Percentiles rank a stretch among this genome's conserved stretches.
Conservation (phyloP, 768 basidiomycete genomes). For the Suillus placidus region DNA sequence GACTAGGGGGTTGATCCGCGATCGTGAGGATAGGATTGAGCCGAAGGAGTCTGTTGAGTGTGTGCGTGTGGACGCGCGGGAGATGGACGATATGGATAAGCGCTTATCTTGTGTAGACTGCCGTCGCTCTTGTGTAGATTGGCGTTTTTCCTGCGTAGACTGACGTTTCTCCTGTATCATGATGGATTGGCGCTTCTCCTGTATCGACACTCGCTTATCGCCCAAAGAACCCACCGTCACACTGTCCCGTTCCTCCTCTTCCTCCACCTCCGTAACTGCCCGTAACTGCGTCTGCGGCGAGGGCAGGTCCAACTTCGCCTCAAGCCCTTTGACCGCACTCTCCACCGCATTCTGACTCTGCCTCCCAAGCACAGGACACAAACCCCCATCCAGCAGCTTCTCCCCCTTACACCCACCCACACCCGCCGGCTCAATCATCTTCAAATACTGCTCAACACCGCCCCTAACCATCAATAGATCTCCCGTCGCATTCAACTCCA, state of each 20-base stretch:
- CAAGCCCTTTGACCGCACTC: constrained; percentile 4
- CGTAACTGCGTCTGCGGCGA: constrained; percentile 26
- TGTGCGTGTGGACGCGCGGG: constrained; percentile 28
- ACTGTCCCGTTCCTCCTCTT: constrained; percentile 30
- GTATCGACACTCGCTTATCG: constrained; percentile 22
- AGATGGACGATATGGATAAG: constrained; percentile 14
- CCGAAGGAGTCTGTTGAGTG: constrained; percentile 38
- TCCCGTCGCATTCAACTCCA: constrained; percentile 60
- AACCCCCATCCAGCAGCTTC: background rate
- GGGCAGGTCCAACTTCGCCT: constrained; percentile 14
- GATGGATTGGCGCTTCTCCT: background rate
- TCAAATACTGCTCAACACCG: constrained; percentile 69
- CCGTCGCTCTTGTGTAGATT: background rate
- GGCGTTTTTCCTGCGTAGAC: background rate
- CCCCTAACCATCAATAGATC: constrained; percentile 64
- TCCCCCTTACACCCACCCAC: background rate
- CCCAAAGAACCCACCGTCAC: background rate
- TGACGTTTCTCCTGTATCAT: background rate
- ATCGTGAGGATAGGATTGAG: constrained; percentile 34
- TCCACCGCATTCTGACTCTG: constrained; percentile 7
- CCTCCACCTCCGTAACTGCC: constrained; percentile 35
- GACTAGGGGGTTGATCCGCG: constrained; percentile 33
- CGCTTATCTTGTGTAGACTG: background rate
- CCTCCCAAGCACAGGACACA: background rate
- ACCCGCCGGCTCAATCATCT: constrained; percentile 47